Percentiles rank a stretch among this genome's conserved stretches.
phyloP scores from a whole-genome alignment of 176 grass and related monocot genomes.

The Oryza glumipatula region DNA sequence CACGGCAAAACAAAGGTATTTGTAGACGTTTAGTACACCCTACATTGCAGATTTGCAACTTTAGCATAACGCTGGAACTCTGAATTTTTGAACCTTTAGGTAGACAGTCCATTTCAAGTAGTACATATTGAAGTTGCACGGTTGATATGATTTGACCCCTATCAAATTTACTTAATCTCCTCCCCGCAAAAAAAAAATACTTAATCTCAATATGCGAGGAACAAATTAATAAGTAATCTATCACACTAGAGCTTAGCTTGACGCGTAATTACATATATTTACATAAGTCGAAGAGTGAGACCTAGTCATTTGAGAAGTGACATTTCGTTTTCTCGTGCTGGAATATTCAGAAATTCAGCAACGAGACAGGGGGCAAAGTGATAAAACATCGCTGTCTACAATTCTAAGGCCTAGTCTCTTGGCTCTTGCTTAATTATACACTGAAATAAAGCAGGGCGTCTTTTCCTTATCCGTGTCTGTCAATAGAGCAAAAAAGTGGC shows the following conservation, averaged over 20 bases:
- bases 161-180: background rate
- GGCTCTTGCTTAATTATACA: slow-evolving; percentile 20
- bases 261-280: background rate
- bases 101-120: background rate
- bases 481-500: background rate
- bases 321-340: slow-evolving; percentile 16
- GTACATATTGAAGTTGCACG: background rate
- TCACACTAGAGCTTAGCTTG: background rate
- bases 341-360: slow-evolving; percentile 47
- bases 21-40: background rate
- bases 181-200: no score
- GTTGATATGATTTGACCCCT: background rate
- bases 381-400: slow-evolving; percentile 46
- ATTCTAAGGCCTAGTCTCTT: background rate
- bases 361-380: slow-evolving; percentile 38
- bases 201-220: background rate
- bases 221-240: no score
- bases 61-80: background rate
- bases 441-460: slow-evolving; percentile 4
- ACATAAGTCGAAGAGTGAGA: background rate
- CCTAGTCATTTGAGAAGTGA: slow-evolving; percentile 9
- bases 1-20: background rate
- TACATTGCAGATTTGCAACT: background rate
- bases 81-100: background rate
- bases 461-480: background rate